Percentiles rank a stretch among this genome's conserved stretches.
Evolutionary conservation across 495 filamentous ascomycete genomes (phyloP).

Genomic region (Parathielavia appendiculata): DNA sequence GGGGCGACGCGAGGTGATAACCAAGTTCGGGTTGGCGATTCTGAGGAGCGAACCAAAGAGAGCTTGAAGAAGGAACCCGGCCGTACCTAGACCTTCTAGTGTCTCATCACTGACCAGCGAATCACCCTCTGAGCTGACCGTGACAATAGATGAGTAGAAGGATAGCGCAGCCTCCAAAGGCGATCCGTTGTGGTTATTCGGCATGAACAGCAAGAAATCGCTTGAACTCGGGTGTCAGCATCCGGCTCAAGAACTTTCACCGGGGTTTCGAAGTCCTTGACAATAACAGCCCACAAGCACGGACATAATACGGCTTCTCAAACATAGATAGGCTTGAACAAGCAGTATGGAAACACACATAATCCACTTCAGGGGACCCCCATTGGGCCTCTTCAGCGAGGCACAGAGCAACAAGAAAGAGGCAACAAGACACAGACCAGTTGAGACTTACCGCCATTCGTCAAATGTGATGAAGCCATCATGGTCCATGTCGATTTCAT

Average conservation of each 20-base stretch:
- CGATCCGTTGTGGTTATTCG: constrained; percentile 52
- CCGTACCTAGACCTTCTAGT: constrained; percentile 91
- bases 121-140: constrained; percentile 90
- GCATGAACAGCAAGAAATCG: constrained; percentile 93
- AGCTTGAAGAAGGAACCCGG: constrained; percentile 64
- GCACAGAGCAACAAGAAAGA: constrained; percentile 4
- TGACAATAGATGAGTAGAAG: constrained; percentile 87
- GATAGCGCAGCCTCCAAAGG: constrained; percentile 80
- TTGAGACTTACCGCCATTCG: constrained; percentile 85
- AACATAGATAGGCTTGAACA: background rate
- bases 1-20: constrained; percentile 11
- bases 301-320: background rate
- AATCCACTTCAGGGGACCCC: constrained; percentile 12
- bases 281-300: too few species aligned
- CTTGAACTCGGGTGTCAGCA: constrained; percentile 41
- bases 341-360: background rate
- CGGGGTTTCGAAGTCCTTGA: too few species aligned
- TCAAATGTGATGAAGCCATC: constrained; percentile 86
- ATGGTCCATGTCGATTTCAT: constrained; percentile 80
- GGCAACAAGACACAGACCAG: constrained; percentile 3
- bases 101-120: constrained; percentile 83
- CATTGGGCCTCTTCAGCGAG: background rate
- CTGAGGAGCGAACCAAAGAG: constrained; percentile 63
- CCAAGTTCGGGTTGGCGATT: constrained; percentile 42
- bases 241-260: background rate